A percentile compares a stretch with the other conserved stretches of the same genome.
Conservation (phyloP, 495 filamentous ascomycete genomes). For the Trichoderma orchidacearum region DNA sequence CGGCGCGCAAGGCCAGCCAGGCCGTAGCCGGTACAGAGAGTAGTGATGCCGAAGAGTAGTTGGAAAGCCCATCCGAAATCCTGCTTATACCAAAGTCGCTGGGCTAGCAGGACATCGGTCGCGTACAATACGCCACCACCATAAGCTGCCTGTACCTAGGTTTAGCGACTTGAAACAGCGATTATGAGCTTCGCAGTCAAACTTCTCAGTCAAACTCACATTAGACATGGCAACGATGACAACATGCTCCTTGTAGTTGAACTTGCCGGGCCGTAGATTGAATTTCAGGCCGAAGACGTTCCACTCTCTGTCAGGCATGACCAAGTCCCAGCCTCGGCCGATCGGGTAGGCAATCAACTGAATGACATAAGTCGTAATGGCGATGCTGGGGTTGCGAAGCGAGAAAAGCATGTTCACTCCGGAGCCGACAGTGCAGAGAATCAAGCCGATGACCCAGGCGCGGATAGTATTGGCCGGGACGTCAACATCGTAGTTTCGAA, state of each 20-base stretch:
- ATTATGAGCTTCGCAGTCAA: neutral
- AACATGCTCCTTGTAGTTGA: slow-evolving; percentile 72
- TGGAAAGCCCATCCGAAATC: slow-evolving; percentile 47
- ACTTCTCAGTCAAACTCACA: too few relatives aligned
- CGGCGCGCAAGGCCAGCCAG: slow-evolving; percentile 46
- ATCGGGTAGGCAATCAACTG: slow-evolving; percentile 59
- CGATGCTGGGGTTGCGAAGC: slow-evolving; percentile 48
- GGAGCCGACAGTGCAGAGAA: slow-evolving; percentile 48
- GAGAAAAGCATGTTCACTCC: slow-evolving; percentile 62
- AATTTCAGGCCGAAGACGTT: slow-evolving; percentile 44
- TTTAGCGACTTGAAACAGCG: neutral
- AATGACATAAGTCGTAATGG: slow-evolving; percentile 52
- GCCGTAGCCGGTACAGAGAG: slow-evolving; percentile 51
- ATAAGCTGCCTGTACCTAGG: slow-evolving; percentile 19
- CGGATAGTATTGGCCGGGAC: slow-evolving; percentile 55
- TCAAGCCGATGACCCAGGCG: slow-evolving; percentile 57
- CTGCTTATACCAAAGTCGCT: slow-evolving; percentile 28
- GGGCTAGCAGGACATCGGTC: slow-evolving; percentile 23
- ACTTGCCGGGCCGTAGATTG: slow-evolving; percentile 54
- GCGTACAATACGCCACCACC: slow-evolving; percentile 24
- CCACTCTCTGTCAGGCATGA: slow-evolving; percentile 43
- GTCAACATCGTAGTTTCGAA: slow-evolving; percentile 53
- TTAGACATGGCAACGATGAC: slow-evolving; percentile 65
- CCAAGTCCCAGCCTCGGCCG: slow-evolving; percentile 41
- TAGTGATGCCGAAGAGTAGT: slow-evolving; percentile 45